A percentile compares a stretch with the other conserved stretches of the same genome.
phyloP scores from a whole-genome alignment of 2,329 filamentous ascomycete genomes.

The Tolypocladium tundrense region DNA sequence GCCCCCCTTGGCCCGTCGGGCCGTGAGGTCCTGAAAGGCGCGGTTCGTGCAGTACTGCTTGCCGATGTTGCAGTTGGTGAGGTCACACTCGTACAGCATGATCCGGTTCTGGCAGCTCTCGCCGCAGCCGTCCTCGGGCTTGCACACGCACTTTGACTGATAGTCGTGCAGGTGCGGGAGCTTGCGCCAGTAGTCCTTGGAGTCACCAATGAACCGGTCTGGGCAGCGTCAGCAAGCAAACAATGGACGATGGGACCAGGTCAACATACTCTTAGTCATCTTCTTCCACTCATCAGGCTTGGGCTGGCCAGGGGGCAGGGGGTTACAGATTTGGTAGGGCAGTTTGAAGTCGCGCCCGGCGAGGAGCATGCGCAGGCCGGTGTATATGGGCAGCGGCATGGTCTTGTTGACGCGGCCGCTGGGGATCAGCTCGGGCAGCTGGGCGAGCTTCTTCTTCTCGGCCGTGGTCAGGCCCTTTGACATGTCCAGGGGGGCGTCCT shows the following conservation, averaged over 20 bases:
- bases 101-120: constrained; percentile 89
- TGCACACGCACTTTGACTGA: constrained; percentile 69
- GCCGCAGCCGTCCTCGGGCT: constrained; percentile 67
- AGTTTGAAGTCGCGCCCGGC: constrained; percentile 75
- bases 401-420: constrained; percentile 41
- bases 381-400: constrained; percentile 71
- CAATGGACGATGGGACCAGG: not conserved
- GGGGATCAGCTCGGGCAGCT: constrained; percentile 35
- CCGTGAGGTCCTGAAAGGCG: constrained; percentile 70
- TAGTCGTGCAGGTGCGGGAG: constrained; percentile 64
- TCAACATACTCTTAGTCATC: constrained; percentile 71
- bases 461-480: constrained; percentile 35
- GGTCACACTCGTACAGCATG: constrained; percentile 96
- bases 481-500: constrained; percentile 44
- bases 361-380: constrained; percentile 60
- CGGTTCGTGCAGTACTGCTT: constrained; percentile 72
- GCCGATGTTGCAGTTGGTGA: constrained; percentile 74
- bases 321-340: constrained; percentile 83
- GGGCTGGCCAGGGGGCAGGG: constrained; percentile 72
- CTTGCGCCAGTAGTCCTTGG: constrained; percentile 71
- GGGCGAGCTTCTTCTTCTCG: constrained; percentile 41
- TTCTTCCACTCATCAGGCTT: constrained; percentile 92
- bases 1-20: constrained; percentile 65
- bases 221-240: constrained; percentile 16
- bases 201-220: constrained; percentile 89